Evolutionary conservation across 2,329 filamentous ascomycete genomes (phyloP).

Genomic region (Cercospora janseana): DNA sequence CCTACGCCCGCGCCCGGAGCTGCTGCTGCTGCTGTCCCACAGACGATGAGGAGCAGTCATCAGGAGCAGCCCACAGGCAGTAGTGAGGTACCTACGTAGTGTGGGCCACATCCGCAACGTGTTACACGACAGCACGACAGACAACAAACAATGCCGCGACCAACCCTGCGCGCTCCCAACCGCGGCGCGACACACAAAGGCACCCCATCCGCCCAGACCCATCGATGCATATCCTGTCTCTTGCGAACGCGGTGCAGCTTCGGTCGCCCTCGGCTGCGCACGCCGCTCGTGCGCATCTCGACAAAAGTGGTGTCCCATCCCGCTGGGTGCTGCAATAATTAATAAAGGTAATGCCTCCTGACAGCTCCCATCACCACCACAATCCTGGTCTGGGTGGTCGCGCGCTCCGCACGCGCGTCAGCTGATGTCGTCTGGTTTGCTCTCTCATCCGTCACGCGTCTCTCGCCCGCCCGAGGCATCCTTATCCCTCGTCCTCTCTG

Average conservation of each 20-base stretch:
- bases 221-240: background rate
- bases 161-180: conserved; percentile 16
- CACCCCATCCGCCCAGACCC: conserved; percentile 11
- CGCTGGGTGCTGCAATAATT: background rate
- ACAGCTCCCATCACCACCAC: conserved; percentile 13
- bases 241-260: conserved; percentile 9
- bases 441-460: background rate
- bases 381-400: conserved; percentile 7
- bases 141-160: too few relatives aligned
- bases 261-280: background rate
- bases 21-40: too few relatives aligned
- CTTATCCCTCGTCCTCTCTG: too few relatives aligned
- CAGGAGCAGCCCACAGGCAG: too few relatives aligned
- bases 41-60: conserved; percentile 9
- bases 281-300: conserved; percentile 11
- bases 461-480: background rate
- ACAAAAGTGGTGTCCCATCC: conserved; percentile 4
- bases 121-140: conserved; percentile 15
- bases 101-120: conserved; percentile 1
- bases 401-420: conserved; percentile 4
- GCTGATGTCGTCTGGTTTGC: background rate
- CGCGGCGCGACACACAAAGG: conserved; percentile 17
- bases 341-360: conserved; percentile 2
- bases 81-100: too few relatives aligned
- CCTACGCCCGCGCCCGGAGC: too few relatives aligned